Evolutionary conservation across 1,139 yeast species (phyloP).

Genomic region (Chernovozyma sophiae-reginae): DNA sequence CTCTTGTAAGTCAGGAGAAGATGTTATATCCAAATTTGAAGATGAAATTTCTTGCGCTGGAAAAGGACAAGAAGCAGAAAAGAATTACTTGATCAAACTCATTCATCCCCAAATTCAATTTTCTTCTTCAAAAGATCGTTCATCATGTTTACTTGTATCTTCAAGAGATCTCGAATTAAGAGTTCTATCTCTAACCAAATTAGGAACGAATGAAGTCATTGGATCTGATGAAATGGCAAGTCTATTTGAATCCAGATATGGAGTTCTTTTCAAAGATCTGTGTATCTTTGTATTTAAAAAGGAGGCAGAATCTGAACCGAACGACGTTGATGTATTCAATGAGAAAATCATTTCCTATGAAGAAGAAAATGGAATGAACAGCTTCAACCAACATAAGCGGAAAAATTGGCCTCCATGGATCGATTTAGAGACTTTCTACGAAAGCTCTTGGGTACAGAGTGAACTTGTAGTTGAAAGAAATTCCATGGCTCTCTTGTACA

Average conservation of each 20-base stretch:
- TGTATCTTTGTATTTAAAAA: slow-evolving; percentile 62
- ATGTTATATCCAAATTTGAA: slow-evolving; percentile 32
- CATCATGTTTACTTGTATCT: slow-evolving; percentile 48
- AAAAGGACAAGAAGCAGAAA: slow-evolving; percentile 31
- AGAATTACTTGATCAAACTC: slow-evolving; percentile 37
- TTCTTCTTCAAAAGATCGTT: slow-evolving; percentile 20
- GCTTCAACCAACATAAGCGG: neutral
- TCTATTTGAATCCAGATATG: slow-evolving; percentile 67
- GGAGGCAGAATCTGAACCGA: slow-evolving; percentile 15
- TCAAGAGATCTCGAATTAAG: slow-evolving; percentile 72
- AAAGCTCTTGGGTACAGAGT: slow-evolving; percentile 50
- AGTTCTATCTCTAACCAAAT: slow-evolving; percentile 52
- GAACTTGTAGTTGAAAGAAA: slow-evolving; percentile 62
- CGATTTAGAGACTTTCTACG: slow-evolving; percentile 69
- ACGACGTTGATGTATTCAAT: neutral
- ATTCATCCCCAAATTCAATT: slow-evolving; percentile 45
- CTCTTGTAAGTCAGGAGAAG: slow-evolving; percentile 22
- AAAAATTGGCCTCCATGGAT: slow-evolving; percentile 80
- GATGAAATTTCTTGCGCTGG: slow-evolving; percentile 26
- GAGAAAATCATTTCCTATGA: neutral
- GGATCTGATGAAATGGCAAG: slow-evolving; percentile 37
- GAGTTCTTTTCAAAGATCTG: slow-evolving; percentile 63
- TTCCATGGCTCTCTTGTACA: slow-evolving; percentile 58
- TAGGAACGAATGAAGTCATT: slow-evolving; percentile 42
- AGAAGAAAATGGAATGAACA: neutral